phyloP scores from a whole-genome alignment of 2,329 filamentous ascomycete genomes.

The Fusarium udum region DNA sequence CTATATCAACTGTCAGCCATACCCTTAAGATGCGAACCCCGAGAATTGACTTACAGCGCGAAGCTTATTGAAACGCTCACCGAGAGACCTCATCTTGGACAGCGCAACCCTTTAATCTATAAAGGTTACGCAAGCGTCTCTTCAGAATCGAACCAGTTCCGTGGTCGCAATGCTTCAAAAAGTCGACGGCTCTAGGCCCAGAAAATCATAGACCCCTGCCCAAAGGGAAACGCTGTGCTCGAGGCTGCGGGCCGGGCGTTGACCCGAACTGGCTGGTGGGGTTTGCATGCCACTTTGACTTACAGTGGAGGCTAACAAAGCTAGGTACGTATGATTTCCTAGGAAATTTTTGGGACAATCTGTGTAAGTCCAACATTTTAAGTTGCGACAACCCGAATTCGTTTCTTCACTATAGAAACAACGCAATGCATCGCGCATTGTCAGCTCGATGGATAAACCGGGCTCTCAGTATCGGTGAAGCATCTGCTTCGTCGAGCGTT shows the following conservation, averaged over 20 bases:
- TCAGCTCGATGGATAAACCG: constrained; percentile 55
- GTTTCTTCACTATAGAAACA: neutral
- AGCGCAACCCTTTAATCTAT: constrained; percentile 20
- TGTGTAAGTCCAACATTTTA: constrained; percentile 24
- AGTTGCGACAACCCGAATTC: constrained; percentile 10
- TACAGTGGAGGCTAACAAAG: neutral
- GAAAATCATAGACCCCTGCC: constrained; percentile 43
- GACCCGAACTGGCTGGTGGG: constrained; percentile 38
- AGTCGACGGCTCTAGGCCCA: constrained; percentile 35
- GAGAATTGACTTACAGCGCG: constrained; percentile 68
- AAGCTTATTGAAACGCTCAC: constrained; percentile 78
- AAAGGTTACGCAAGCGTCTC: constrained; percentile 31
- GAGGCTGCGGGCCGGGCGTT: constrained; percentile 41
- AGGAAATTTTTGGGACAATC: constrained; percentile 40
- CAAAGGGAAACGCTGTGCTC: constrained; percentile 21
- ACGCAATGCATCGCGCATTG: constrained; percentile 56
- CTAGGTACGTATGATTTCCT: constrained; percentile 23
- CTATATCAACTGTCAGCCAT: constrained; percentile 46
- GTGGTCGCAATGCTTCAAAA: constrained; percentile 40
- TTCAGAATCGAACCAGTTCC: constrained; percentile 15
- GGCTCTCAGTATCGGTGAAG: constrained; percentile 55
- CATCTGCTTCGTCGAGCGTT: constrained; percentile 49
- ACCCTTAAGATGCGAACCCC: neutral
- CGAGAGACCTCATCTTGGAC: constrained; percentile 56
- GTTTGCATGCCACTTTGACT: constrained; percentile 16